A percentile compares a stretch with the other conserved stretches of the same genome.
These are phyloP conservation scores for Hyaloscypha finlandica DNA, from an alignment of 495 filamentous ascomycete species.

Conservation along the genomic window DNA sequence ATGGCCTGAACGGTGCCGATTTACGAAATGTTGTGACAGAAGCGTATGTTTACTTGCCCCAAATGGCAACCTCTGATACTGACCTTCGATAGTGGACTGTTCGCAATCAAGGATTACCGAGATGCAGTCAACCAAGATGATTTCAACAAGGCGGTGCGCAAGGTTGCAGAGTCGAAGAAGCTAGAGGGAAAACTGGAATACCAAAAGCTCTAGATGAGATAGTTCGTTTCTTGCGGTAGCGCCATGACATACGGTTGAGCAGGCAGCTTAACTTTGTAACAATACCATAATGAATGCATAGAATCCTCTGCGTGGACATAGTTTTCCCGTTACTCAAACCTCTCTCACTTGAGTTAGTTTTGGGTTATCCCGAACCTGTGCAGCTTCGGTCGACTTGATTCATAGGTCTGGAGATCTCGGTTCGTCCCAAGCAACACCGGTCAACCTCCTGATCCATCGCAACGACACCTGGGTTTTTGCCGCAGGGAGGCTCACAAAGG, in stretches of 20 bases:
- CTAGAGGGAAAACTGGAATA: constrained; percentile 97
- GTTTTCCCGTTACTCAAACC: background rate
- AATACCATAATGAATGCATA: constrained; percentile 29
- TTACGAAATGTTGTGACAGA: constrained; percentile 97
- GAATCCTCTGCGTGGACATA: constrained; percentile 7
- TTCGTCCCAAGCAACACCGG: too few relatives aligned
- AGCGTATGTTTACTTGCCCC: constrained; percentile 65
- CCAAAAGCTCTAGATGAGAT: constrained; percentile 75
- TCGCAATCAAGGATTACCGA: constrained; percentile 95
- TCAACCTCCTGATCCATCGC: background rate
- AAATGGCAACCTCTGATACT: constrained; percentile 22
- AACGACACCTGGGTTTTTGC: background rate
- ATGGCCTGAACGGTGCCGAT: constrained; percentile 96
- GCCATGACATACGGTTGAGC: constrained; percentile 29
- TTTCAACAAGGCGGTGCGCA: constrained; percentile 97
- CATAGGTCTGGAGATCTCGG: background rate
- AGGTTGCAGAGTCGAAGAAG: constrained; percentile 97
- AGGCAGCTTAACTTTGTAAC: constrained; percentile 26
- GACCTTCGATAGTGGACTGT: constrained; percentile 68
- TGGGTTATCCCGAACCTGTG: too few relatives aligned
- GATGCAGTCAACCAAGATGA: constrained; percentile 97
- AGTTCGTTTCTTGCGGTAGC: constrained; percentile 27
- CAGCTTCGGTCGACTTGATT: too few relatives aligned
- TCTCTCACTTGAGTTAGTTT: too few relatives aligned
- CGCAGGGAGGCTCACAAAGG: background rate